A percentile compares a stretch with the other conserved stretches of the same genome.
phyloP scores from a whole-genome alignment of 2,329 filamentous ascomycete genomes.

The Bertia moriformis region DNA sequence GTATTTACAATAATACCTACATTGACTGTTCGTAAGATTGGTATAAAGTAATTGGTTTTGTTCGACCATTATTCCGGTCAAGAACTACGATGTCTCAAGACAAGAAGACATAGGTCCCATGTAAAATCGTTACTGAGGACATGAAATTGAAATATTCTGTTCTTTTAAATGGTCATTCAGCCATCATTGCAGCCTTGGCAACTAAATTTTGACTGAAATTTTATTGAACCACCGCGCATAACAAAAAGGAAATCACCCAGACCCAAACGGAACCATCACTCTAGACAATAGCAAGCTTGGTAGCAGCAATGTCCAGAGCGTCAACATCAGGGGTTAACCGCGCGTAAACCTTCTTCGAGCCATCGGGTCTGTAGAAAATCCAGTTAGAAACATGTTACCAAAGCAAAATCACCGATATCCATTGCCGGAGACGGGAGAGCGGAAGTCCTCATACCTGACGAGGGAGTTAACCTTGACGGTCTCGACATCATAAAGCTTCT shows the following conservation, averaged over 20 bases:
- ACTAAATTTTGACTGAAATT: conserved; percentile 1
- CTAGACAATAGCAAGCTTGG: conserved; percentile 95
- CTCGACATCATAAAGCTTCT: conserved; percentile 99
- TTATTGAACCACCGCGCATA: neutral
- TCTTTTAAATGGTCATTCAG: conserved; percentile 16
- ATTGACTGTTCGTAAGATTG: too few relatives aligned
- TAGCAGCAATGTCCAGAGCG: conserved; percentile 96
- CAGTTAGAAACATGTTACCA: conserved; percentile 6
- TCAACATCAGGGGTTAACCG: conserved; percentile 92
- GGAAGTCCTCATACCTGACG: conserved; percentile 52
- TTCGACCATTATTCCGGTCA: too few relatives aligned
- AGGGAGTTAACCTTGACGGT: conserved; percentile 98
- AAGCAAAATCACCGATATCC: too few relatives aligned
- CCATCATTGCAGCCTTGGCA: conserved; percentile 10
- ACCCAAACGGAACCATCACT: conserved; percentile 22
- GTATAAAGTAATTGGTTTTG: too few relatives aligned
- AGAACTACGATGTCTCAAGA: neutral
- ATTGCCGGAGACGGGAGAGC: too few relatives aligned
- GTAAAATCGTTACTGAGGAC: neutral
- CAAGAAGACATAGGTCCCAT: neutral
- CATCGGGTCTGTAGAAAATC: conserved; percentile 60
- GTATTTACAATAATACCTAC: too few relatives aligned
- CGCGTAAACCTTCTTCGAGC: conserved; percentile 96
- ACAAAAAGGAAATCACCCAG: conserved; percentile 25
- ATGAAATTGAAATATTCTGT: conserved; percentile 2